These are phyloP conservation scores for Epichloe sibirici DNA, from an alignment of 2,329 filamentous ascomycete genomes.

Conservation along the genomic window DNA sequence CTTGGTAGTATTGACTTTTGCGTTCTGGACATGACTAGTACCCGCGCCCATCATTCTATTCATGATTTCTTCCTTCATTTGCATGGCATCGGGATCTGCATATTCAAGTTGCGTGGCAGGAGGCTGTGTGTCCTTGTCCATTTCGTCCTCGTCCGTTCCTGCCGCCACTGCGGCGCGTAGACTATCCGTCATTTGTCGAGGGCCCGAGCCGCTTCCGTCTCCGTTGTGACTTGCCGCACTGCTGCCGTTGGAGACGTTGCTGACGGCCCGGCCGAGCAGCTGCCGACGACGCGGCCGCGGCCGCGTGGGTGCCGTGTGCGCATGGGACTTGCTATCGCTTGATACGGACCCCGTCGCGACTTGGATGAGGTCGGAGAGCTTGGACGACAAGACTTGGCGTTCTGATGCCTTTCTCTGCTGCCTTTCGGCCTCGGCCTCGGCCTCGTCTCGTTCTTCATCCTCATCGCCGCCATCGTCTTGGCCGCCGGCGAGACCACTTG, in stretches of 20 bases:
- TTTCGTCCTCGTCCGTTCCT: constrained; percentile 9
- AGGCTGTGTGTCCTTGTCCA: constrained; percentile 19
- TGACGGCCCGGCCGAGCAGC: constrained; percentile 45
- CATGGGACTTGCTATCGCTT: constrained; percentile 6
- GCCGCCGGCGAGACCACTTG: background rate
- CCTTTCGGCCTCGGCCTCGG: constrained; percentile 8
- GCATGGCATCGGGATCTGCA: constrained; percentile 35
- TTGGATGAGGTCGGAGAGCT: constrained; percentile 31
- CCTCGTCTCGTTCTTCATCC: background rate
- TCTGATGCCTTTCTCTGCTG: constrained; percentile 23
- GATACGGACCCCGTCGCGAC: background rate
- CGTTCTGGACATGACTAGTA: background rate
- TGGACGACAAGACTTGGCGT: constrained; percentile 28
- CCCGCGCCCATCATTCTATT: constrained; percentile 27
- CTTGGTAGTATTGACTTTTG: background rate
- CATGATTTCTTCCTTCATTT: constrained; percentile 31
- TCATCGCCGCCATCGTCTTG: constrained; percentile 2
- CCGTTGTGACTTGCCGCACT: constrained; percentile 27
- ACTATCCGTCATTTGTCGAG: constrained; percentile 3
- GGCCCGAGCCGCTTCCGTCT: constrained; percentile 12
- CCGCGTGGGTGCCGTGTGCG: constrained; percentile 9
- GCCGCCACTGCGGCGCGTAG: constrained; percentile 6
- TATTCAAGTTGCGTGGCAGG: constrained; percentile 43
- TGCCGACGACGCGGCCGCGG: constrained; percentile 29
- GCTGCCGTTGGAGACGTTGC: constrained; percentile 42